phyloP scores from a whole-genome alignment of 2,329 filamentous ascomycete species.

The Paradendryphiella salina region DNA sequence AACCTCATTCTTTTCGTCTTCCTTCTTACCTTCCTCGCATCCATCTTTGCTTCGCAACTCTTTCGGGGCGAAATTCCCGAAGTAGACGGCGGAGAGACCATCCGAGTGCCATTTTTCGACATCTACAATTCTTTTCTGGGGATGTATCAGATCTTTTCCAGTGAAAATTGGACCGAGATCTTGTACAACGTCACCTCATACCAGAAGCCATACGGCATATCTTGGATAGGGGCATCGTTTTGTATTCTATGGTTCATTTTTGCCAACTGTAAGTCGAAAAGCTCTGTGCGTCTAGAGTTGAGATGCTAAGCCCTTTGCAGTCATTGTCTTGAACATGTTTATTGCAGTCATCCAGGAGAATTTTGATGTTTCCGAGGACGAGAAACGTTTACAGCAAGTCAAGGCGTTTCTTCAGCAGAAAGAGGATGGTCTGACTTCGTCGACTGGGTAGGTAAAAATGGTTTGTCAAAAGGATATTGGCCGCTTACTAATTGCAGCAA shows the following conservation, averaged over 20 bases:
- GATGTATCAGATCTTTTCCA: slow-evolving; percentile 96
- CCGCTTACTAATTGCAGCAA: slow-evolving; percentile 53
- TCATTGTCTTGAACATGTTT: slow-evolving; percentile 99
- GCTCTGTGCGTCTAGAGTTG: neutral
- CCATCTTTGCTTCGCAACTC: slow-evolving; percentile 90
- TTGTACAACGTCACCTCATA: slow-evolving; percentile 79
- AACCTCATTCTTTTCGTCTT: slow-evolving; percentile 98
- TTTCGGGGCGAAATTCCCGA: slow-evolving; percentile 83
- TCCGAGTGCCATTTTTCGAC: slow-evolving; percentile 77
- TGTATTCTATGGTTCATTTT: slow-evolving; percentile 95
- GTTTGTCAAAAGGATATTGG: neutral
- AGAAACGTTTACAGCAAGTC: slow-evolving; percentile 95
- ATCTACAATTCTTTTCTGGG: slow-evolving; percentile 96
- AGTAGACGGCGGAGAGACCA: slow-evolving; percentile 63
- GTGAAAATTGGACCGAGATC: slow-evolving; percentile 91
- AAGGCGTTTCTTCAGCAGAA: slow-evolving; percentile 91
- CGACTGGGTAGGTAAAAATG: slow-evolving; percentile 53
- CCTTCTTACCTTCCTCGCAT: slow-evolving; percentile 87
- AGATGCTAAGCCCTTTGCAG: slow-evolving; percentile 23
- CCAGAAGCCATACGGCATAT: slow-evolving; percentile 67
- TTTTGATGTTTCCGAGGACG: slow-evolving; percentile 97
- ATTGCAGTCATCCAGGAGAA: slow-evolving; percentile 99
- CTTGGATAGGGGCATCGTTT: slow-evolving; percentile 91
- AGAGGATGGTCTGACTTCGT: slow-evolving; percentile 70
- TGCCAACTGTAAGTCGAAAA: slow-evolving; percentile 63